phyloP scores from a whole-genome alignment of 176 grass and related monocot genomes.

The Miscanthus lutarioriparius region DNA sequence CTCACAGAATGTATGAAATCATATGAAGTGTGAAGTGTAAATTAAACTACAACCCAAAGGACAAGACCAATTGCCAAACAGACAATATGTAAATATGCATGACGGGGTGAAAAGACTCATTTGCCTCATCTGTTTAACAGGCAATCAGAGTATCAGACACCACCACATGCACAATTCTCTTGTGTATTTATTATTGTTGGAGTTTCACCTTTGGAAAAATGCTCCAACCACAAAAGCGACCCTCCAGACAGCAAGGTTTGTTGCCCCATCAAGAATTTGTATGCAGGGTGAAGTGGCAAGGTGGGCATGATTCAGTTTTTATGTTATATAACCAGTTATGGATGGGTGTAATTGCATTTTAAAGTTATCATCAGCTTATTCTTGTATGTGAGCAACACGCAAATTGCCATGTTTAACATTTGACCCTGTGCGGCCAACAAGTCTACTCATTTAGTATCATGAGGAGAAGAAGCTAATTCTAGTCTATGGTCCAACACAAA shows the following conservation, averaged over 20 bases:
- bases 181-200: background rate
- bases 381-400: background rate
- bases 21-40: background rate
- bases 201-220: background rate
- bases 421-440: background rate
- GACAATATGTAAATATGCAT: background rate
- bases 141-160: background rate
- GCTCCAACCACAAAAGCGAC: background rate
- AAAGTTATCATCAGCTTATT: background rate
- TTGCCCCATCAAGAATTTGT: background rate
- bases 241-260: background rate
- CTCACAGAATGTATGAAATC: background rate
- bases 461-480: background rate
- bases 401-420: background rate
- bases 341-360: background rate
- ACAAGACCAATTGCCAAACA: background rate
- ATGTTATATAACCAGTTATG: background rate
- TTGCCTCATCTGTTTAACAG: background rate
- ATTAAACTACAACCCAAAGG: background rate
- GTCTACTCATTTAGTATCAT: background rate
- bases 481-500: background rate
- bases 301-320: background rate
- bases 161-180: background rate
- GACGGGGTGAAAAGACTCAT: background rate
- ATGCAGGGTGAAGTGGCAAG: background rate